phyloP scores from a whole-genome alignment of 805 yeast species.

The Yamadazyma laniorum region DNA sequence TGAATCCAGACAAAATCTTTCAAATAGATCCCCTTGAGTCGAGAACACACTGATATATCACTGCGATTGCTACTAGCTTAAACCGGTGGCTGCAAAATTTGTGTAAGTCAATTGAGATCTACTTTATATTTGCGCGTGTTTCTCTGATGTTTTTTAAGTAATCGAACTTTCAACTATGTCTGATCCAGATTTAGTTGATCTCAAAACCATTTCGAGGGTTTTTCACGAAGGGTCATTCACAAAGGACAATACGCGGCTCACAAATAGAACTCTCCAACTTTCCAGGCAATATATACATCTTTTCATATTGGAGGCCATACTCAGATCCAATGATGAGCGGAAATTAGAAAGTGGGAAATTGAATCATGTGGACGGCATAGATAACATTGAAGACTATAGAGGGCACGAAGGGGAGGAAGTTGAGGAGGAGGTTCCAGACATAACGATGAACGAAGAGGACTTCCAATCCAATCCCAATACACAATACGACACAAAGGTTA shows the following conservation, averaged over 20 bases:
- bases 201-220: slow-evolving; percentile 46
- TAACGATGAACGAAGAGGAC: slow-evolving; percentile 14
- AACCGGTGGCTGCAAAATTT: slow-evolving; percentile 4
- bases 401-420: slow-evolving; percentile 15
- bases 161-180: background rate
- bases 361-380: slow-evolving; percentile 33
- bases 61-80: too few species aligned
- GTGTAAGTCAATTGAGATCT: background rate
- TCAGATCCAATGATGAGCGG: slow-evolving; percentile 55
- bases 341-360: slow-evolving; percentile 22
- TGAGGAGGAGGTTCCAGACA: slow-evolving; percentile 18
- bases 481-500: slow-evolving; percentile 5
- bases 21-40: slow-evolving; percentile 57
- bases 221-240: slow-evolving; percentile 52
- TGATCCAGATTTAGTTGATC: slow-evolving; percentile 6
- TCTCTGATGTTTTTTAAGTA: background rate
- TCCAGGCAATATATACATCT: slow-evolving; percentile 54
- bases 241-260: slow-evolving; percentile 44
- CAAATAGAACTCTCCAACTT: slow-evolving; percentile 47
- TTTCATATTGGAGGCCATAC: slow-evolving; percentile 58
- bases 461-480: slow-evolving; percentile 14
- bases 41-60: slow-evolving; percentile 6
- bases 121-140: background rate
- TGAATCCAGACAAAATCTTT: slow-evolving; percentile 79
- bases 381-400: slow-evolving; percentile 19